A percentile compares a stretch with the other conserved stretches of the same genome.
These are phyloP conservation scores for Fusarium pseudonygamai DNA, from an alignment of 2,329 filamentous ascomycete genomes.

Conservation along the genomic window DNA sequence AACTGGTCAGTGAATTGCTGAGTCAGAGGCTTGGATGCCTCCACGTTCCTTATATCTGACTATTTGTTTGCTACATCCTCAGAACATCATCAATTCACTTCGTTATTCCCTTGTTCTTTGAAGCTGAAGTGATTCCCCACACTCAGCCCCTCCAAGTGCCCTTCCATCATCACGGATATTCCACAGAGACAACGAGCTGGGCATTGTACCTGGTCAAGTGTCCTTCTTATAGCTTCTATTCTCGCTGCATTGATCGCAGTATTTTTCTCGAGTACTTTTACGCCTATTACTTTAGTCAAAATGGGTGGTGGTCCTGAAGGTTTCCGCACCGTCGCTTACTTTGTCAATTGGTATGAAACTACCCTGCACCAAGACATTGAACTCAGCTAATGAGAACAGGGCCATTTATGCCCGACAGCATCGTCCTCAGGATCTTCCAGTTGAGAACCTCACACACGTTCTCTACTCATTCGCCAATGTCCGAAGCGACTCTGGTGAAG, in stretches of 20 bases:
- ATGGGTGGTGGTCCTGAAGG: constrained; percentile 60
- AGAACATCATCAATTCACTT: not conserved
- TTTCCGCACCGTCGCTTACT: constrained; percentile 77
- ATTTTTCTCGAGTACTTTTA: constrained; percentile 13
- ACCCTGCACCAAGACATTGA: not conserved
- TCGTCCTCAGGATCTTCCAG: constrained; percentile 84
- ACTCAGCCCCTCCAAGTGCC: constrained; percentile 18
- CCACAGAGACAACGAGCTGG: constrained; percentile 8
- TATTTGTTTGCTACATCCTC: not conserved
- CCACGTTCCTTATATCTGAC: constrained; percentile 24
- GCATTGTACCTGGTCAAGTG: constrained; percentile 19
- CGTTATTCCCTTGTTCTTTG: not conserved
- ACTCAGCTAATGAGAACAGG: constrained; percentile 50
- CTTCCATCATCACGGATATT: constrained; percentile 36
- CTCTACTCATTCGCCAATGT: constrained; percentile 94
- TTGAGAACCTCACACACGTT: constrained; percentile 84
- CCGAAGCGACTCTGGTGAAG: constrained; percentile 79
- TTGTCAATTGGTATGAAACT: constrained; percentile 69
- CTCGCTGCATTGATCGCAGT: constrained; percentile 10
- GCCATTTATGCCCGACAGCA: constrained; percentile 89
- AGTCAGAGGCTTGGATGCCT: constrained; percentile 34
- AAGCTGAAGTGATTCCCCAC: constrained; percentile 30
- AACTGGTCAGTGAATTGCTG: constrained; percentile 16
- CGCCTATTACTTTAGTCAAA: constrained; percentile 7
- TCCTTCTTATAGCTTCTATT: constrained; percentile 12